Conservation (phyloP, 2,329 filamentous ascomycete species). For the Pseudogymnoascus sp. region DNA sequence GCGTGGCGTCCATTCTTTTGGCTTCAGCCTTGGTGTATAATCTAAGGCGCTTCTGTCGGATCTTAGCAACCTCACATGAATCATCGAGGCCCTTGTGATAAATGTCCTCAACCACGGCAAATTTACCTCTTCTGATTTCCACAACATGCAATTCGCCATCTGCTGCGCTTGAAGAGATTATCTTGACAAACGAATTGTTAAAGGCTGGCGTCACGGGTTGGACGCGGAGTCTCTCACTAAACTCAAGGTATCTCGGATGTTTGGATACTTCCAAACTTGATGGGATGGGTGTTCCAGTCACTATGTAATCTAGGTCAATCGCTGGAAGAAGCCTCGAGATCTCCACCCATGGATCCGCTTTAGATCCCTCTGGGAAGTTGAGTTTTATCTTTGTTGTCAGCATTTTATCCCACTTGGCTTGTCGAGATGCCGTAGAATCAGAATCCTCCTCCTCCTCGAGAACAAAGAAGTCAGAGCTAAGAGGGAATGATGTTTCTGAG, state of each 20-base stretch:
- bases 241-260: neutral
- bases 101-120: conserved; percentile 3
- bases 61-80: conserved; percentile 8
- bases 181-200: neutral
- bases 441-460: neutral
- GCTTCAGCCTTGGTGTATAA: neutral
- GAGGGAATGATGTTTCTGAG: neutral
- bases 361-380: neutral
- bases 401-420: conserved; percentile 9
- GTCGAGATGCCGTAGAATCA: neutral
- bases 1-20: neutral
- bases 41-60: conserved; percentile 8
- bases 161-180: neutral
- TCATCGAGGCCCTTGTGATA: neutral
- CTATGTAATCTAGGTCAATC: neutral
- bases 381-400: neutral
- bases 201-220: neutral
- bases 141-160: neutral
- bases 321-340: conserved; percentile 3
- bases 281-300: neutral
- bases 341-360: neutral
- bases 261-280: conserved; percentile 2
- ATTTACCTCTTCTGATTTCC: neutral
- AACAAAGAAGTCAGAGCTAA: neutral
- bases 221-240: neutral